Evolutionary conservation across 805 yeast species (phyloP), one percentile per base, ranked within the genome.

Genomic region (Wickerhamomyces bovis): DNA sequence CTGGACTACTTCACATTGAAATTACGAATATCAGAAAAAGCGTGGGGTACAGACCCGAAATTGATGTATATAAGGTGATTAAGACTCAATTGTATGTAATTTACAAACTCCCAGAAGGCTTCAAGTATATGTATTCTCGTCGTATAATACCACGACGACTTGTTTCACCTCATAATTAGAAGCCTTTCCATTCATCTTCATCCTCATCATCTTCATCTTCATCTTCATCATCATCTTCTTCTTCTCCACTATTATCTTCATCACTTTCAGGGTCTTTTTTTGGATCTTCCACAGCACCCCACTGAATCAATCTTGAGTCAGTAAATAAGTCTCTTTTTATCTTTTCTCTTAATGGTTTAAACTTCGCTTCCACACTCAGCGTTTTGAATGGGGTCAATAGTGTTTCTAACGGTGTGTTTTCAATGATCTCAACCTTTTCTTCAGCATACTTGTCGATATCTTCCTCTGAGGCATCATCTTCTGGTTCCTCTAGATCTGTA

Each of bases 281-380:
- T 56, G 40, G 49, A 51, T 25, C 51, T 58, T 39, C 51, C 26
- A 16, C 40, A n/a, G 36, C 48, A 9, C 82, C 85, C 94, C 96
- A 87, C 30, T 71, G 71, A 21, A 62, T 61, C 41, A 89, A 69
- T 58, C 94, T 75, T 25, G 68, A 63, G 58, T 90, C 95, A 1
- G 69, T 67, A 36, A 86, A 67, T 0, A 92, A 73, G 31, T 87
- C 94, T 33, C 78, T 81, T 53, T 70, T 72, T 48, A 83, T 81
- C 56, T 80, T 83, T 42, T 71, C 68, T 63, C 87, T 78, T 49
- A 89, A 66, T 3, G 85, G 78, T 67, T 84, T 86, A 60, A 78
- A 72, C n/a, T 68, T 54, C 3, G 76, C 71, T n/a, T 70, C 64
- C 26, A 70, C 66, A 22, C 71, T 68, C 45, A 89, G 68, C 2